A percentile compares a stretch with the other conserved stretches of the same genome.
Evolutionary conservation across 148 eudicot species (phyloP).

Genomic region (Camellia granthamiana): DNA sequence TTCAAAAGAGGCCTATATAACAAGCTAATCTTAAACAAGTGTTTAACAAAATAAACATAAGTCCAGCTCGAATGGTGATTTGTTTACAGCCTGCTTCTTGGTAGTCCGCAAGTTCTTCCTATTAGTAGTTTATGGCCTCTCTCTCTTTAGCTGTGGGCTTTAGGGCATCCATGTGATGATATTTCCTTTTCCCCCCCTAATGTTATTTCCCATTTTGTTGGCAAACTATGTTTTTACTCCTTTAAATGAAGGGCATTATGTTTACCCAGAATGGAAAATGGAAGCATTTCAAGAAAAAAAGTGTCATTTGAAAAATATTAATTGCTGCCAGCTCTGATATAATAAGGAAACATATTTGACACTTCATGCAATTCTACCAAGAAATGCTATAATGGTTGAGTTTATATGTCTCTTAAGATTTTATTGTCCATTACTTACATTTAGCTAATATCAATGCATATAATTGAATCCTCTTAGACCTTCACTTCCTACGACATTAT

Average conservation of each 20-base stretch:
- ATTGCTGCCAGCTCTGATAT: not conserved
- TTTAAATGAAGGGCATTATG: not conserved
- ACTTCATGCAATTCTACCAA: not conserved
- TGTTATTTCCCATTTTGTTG: not conserved
- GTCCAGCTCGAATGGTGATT: too few relatives aligned
- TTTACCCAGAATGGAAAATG: not conserved
- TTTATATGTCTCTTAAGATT: not conserved
- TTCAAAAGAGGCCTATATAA: too few relatives aligned
- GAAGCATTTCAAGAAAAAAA: not conserved
- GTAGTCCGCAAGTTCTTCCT: not conserved
- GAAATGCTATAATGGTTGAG: not conserved
- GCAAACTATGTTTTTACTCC: not conserved
- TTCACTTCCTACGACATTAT: not conserved
- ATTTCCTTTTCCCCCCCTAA: not conserved
- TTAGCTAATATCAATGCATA: not conserved
- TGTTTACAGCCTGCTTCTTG: too few relatives aligned
- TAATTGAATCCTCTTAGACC: not conserved
- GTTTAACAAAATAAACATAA: too few relatives aligned
- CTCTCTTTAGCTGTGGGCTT: not conserved
- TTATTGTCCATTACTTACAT: not conserved
- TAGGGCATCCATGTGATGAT: not conserved
- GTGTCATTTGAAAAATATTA: not conserved
- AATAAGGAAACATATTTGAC: not conserved
- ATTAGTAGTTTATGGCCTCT: not conserved
- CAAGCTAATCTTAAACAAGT: too few relatives aligned